These are phyloP conservation scores for Naganishia vishniacii DNA, from an alignment of 768 basidiomycete genomes.

Conservation along the genomic window DNA sequence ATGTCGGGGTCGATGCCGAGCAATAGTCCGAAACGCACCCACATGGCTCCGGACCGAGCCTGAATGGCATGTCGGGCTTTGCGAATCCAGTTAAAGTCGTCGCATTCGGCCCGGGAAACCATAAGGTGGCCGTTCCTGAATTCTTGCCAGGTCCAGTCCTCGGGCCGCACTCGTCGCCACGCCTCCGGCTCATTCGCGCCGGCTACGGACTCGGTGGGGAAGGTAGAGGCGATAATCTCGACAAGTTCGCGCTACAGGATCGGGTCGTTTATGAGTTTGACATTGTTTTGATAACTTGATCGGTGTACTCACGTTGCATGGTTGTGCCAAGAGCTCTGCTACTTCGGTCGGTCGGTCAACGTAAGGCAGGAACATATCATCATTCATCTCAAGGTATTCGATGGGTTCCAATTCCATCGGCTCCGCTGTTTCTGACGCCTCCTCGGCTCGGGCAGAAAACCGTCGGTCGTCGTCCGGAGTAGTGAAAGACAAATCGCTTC, in stretches of 20 bases:
- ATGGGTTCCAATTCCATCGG: conserved; percentile 43
- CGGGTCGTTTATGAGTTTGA: conserved; percentile 47
- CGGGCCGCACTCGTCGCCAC: conserved; percentile 57
- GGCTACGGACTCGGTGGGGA: conserved; percentile 40
- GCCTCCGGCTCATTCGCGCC: conserved; percentile 43
- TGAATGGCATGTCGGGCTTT: conserved; percentile 70
- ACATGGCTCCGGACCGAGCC: conserved; percentile 73
- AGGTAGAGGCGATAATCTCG: conserved; percentile 42
- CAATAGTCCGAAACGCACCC: conserved; percentile 83
- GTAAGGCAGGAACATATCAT: conserved; percentile 76
- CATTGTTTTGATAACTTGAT: neutral
- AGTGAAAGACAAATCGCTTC: conserved; percentile 14
- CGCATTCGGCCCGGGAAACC: conserved; percentile 59
- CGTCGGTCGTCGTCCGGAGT: conserved; percentile 11
- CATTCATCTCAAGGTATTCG: conserved; percentile 49
- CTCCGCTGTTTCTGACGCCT: neutral
- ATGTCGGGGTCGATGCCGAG: conserved; percentile 76
- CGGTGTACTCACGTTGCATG: conserved; percentile 57
- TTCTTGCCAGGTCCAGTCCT: conserved; percentile 66
- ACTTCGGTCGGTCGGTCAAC: conserved; percentile 77
- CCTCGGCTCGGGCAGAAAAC: neutral
- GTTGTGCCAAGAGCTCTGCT: conserved; percentile 57
- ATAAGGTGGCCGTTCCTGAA: conserved; percentile 60
- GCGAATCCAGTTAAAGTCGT: conserved; percentile 69
- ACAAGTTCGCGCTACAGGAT: conserved; percentile 32